phyloP scores from a whole-genome alignment of 495 filamentous ascomycete genomes.

The Parmelia sp. region DNA sequence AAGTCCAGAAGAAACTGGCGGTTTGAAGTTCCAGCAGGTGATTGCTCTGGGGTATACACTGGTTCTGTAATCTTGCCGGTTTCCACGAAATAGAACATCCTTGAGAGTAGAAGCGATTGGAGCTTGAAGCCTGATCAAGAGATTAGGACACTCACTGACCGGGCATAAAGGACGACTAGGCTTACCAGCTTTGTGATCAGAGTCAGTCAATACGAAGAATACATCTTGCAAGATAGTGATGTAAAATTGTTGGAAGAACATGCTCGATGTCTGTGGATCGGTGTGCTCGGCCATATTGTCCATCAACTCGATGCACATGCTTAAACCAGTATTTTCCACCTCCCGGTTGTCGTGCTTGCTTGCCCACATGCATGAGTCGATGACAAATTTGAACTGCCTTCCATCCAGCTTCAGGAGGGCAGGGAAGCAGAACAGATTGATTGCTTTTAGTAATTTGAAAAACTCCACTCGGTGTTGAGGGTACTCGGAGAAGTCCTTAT shows the following conservation, averaged over 20 bases:
- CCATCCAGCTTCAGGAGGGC: constrained; percentile 89
- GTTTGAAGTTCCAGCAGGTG: constrained; percentile 75
- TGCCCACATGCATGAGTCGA: constrained; percentile 98
- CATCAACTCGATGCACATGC: constrained; percentile 97
- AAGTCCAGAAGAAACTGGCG: constrained; percentile 83
- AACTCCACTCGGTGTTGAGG: constrained; percentile 97
- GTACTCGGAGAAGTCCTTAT: constrained; percentile 99
- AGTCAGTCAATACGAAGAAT: constrained; percentile 96
- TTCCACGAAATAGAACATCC: constrained; percentile 91
- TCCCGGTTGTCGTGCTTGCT: constrained; percentile 99
- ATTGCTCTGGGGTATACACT: constrained; percentile 77
- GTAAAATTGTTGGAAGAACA: constrained; percentile 97
- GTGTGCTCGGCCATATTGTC: constrained; percentile 91
- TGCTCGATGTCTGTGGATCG: constrained; percentile 73
- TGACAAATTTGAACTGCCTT: constrained; percentile 97
- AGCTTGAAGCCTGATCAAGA: constrained; percentile 74
- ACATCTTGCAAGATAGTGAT: constrained; percentile 93
- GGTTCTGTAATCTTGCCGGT: constrained; percentile 84
- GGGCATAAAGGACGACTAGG: constrained; percentile 3
- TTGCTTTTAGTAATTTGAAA: constrained; percentile 90
- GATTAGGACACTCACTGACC: constrained; percentile 8
- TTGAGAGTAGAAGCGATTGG: constrained; percentile 84
- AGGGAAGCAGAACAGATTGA: constrained; percentile 95
- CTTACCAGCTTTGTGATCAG: constrained; percentile 89
- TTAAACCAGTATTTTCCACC: constrained; percentile 94